Percentiles rank a stretch among this genome's conserved stretches.
These are phyloP conservation scores for Gentiana dahurica DNA, from an alignment of 257 asterid species.

Conservation along the genomic window DNA sequence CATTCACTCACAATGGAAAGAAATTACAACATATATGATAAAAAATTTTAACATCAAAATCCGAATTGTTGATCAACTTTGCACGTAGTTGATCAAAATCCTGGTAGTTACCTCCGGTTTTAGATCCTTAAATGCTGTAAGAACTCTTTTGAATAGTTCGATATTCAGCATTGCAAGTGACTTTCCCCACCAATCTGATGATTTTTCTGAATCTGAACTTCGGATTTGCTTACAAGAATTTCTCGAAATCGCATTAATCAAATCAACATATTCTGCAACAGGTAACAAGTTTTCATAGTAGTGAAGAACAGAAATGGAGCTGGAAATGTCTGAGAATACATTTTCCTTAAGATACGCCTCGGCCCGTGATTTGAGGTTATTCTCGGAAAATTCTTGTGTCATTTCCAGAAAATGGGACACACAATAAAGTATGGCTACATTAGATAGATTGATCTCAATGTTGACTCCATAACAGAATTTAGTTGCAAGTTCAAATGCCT, in stretches of 20 bases:
- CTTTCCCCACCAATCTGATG: slow-evolving; percentile 87
- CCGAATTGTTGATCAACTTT: slow-evolving; percentile 11
- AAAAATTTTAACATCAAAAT: no score
- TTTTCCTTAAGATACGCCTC: slow-evolving; percentile 51
- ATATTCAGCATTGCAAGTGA: slow-evolving; percentile 46
- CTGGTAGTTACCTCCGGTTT: slow-evolving; percentile 70
- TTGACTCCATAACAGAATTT: no score
- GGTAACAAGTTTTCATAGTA: slow-evolving; percentile 57
- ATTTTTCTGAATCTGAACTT: slow-evolving; percentile 39
- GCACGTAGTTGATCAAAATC: slow-evolving; percentile 75
- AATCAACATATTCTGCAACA: slow-evolving; percentile 45
- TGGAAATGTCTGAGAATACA: slow-evolving; percentile 51
- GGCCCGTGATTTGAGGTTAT: slow-evolving; percentile 10
- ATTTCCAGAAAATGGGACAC: slow-evolving; percentile 75
- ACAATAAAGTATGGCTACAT: slow-evolving; percentile 24
- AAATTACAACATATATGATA: no score
- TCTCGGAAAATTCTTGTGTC: slow-evolving; percentile 76
- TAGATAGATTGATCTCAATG: no score
- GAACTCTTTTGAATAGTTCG: slow-evolving; percentile 64
- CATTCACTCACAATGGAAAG: no score
- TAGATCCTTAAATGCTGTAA: slow-evolving; percentile 68
- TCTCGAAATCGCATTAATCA: slow-evolving; percentile 55
- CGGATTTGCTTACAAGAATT: slow-evolving; percentile 48
- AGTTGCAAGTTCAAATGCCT: slow-evolving; percentile 26
- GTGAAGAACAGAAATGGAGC: slow-evolving; percentile 62